These are phyloP conservation scores for Lathyrus sativus DNA, from an alignment of 306 rosid species.

Conservation along the genomic window DNA sequence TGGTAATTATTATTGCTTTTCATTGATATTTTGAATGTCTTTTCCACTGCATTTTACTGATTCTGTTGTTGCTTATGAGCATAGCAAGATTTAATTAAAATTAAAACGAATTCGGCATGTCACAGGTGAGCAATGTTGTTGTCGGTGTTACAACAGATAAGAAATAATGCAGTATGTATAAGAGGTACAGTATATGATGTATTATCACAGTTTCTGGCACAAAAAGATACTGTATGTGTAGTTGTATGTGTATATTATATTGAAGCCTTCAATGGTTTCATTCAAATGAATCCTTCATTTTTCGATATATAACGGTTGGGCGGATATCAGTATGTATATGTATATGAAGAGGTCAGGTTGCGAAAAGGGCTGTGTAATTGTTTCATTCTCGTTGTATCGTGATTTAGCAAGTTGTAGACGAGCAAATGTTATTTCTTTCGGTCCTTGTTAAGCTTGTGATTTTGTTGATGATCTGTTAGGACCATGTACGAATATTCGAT, in stretches of 20 bases:
- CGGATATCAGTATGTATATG: slow-evolving; percentile 39
- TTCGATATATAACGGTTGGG: slow-evolving; percentile 27
- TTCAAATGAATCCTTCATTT: slow-evolving; percentile 24
- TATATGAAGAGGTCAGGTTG: slow-evolving; percentile 35
- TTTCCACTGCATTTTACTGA: slow-evolving; percentile 25
- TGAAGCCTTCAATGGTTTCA: slow-evolving; percentile 32
- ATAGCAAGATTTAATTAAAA: slow-evolving; percentile 18
- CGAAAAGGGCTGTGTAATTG: slow-evolving; percentile 41
- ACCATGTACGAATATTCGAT: slow-evolving; percentile 18
- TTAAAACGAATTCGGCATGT: slow-evolving; percentile 30
- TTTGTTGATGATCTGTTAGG: slow-evolving; percentile 28
- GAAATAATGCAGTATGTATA: slow-evolving; percentile 49
- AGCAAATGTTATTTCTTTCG: slow-evolving; percentile 27
- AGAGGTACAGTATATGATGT: slow-evolving; percentile 30
- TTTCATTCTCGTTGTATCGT: slow-evolving; percentile 42
- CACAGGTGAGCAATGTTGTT: slow-evolving; percentile 95
- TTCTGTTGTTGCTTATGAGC: slow-evolving; percentile 7
- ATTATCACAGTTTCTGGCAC: slow-evolving; percentile 35
- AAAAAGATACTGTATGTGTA: slow-evolving; percentile 39
- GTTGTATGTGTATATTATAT: slow-evolving; percentile 38
- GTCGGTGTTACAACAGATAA: slow-evolving; percentile 91
- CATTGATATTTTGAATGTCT: slow-evolving; percentile 1
- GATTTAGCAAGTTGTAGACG: slow-evolving; percentile 29
- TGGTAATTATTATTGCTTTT: slow-evolving; percentile 54
- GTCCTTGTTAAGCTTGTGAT: slow-evolving; percentile 28